Conservation (phyloP, 441 rosid species). For the Kokia cookei region DNA sequence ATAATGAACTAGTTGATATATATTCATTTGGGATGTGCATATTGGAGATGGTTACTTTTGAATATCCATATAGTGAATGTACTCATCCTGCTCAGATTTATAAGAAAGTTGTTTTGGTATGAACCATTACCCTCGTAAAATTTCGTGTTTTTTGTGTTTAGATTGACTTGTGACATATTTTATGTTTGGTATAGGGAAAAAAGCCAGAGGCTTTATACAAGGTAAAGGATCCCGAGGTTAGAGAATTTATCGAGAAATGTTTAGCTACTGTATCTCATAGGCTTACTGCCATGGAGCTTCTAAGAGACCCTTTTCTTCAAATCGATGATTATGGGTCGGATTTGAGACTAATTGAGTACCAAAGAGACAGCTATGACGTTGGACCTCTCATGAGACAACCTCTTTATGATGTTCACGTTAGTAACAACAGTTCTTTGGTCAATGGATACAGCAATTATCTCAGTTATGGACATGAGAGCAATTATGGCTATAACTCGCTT, state of each 20-base stretch:
- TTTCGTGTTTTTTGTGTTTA: neutral
- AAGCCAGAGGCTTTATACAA: constrained; percentile 60
- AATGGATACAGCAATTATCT: constrained; percentile 21
- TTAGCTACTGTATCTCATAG: constrained; percentile 52
- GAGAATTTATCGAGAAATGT: constrained; percentile 60
- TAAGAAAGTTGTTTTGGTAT: constrained; percentile 73
- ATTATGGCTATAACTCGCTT: constrained; percentile 27
- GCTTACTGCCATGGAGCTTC: constrained; percentile 61
- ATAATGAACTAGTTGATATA: constrained; percentile 71
- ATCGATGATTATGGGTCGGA: constrained; percentile 35
- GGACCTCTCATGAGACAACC: constrained; percentile 41
- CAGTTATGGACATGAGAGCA: constrained; percentile 18
- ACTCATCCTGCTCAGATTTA: constrained; percentile 74
- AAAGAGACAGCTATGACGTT: constrained; percentile 32
- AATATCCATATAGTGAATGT: constrained; percentile 76
- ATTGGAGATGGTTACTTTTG: constrained; percentile 70
- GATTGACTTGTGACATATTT: constrained; percentile 3
- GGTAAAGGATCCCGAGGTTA: constrained; percentile 59
- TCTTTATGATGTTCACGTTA: constrained; percentile 16
- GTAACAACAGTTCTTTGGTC: constrained; percentile 10
- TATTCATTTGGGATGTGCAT: constrained; percentile 85
- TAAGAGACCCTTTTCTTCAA: constrained; percentile 56
- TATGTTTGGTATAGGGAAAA: constrained; percentile 42
- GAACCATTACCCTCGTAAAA: neutral
- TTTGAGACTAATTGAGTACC: constrained; percentile 32